Conservation (phyloP, 805 yeast genomes). For the Cyberlindnera sargentensis region DNA sequence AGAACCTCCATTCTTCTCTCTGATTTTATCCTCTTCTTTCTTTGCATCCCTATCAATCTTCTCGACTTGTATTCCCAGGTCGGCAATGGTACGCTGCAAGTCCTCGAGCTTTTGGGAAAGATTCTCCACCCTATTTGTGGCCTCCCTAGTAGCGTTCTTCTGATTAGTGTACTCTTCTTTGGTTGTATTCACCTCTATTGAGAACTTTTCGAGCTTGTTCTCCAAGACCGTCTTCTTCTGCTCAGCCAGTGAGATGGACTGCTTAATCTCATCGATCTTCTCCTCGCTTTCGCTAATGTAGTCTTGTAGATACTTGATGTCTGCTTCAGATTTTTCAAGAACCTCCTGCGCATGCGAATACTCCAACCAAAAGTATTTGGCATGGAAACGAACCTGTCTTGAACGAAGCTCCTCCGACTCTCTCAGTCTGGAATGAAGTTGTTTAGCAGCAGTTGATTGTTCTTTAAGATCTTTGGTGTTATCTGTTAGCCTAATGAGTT, state of each 20-base stretch:
- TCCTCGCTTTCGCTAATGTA: slow-evolving; percentile 6
- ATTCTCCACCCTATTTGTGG: slow-evolving; percentile 9
- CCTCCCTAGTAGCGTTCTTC: slow-evolving; percentile 5
- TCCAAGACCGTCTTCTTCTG: slow-evolving; percentile 1
- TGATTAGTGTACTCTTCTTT: slow-evolving; percentile 9
- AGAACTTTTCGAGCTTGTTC: slow-evolving; percentile 4
- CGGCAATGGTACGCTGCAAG: slow-evolving; percentile 11
- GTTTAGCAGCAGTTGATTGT: slow-evolving; percentile 36
- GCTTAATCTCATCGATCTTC: slow-evolving; percentile 4
- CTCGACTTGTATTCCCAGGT: slow-evolving; percentile 15
- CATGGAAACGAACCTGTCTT: slow-evolving; percentile 34
- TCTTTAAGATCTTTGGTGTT: slow-evolving; percentile 32
- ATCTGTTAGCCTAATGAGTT: slow-evolving; percentile 32
- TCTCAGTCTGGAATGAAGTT: slow-evolving; percentile 31
- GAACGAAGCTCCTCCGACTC: slow-evolving; percentile 35
- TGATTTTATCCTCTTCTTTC: slow-evolving; percentile 23
- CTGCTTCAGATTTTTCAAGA: slow-evolving; percentile 10
- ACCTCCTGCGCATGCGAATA: slow-evolving; percentile 15
- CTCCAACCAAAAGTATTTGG: slow-evolving; percentile 44
- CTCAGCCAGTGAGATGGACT: slow-evolving; percentile 1
- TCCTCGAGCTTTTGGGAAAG: slow-evolving; percentile 16
- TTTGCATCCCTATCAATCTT: slow-evolving; percentile 13
- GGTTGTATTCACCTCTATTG: slow-evolving; percentile 16
- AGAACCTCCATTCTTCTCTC: slow-evolving; percentile 22
- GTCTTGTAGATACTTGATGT: slow-evolving; percentile 8